These are phyloP conservation scores for Pythium vanterpoolii DNA, from an alignment of 352 stramenopile species.

Conservation along the genomic window DNA sequence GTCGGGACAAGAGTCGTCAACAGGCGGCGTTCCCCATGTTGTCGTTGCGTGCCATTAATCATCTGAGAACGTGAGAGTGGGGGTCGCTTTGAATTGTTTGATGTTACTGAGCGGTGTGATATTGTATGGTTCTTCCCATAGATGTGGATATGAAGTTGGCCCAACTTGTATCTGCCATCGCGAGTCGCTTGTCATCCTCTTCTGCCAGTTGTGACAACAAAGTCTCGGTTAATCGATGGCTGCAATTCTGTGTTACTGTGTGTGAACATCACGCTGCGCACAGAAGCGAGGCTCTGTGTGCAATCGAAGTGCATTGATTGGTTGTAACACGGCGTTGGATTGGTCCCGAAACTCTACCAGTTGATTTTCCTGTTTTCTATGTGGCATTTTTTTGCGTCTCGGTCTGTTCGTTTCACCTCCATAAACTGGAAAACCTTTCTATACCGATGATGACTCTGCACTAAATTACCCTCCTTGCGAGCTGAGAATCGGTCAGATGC, in stretches of 20 bases:
- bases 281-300: background rate
- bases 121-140: too few relatives aligned
- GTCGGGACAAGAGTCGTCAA: too few relatives aligned
- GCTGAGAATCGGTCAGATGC: constrained; percentile 1
- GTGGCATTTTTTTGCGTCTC: background rate
- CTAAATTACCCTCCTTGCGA: background rate
- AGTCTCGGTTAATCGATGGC: constrained; percentile 3
- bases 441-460: background rate
- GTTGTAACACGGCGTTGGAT: background rate
- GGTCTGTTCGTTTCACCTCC: background rate
- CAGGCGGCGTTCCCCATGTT: too few relatives aligned
- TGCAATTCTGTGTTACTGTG: background rate
- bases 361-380: background rate
- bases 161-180: too few relatives aligned
- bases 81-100: too few relatives aligned
- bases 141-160: too few relatives aligned
- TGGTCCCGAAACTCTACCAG: background rate
- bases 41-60: too few relatives aligned
- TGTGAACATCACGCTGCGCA: background rate
- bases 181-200: too few relatives aligned
- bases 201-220: too few relatives aligned
- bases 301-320: constrained; percentile 1
- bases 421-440: background rate
- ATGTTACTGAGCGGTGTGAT: too few relatives aligned
- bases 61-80: too few relatives aligned